phyloP scores from a whole-genome alignment of 768 basidiomycete genomes.

The Lentinula raphanica region DNA sequence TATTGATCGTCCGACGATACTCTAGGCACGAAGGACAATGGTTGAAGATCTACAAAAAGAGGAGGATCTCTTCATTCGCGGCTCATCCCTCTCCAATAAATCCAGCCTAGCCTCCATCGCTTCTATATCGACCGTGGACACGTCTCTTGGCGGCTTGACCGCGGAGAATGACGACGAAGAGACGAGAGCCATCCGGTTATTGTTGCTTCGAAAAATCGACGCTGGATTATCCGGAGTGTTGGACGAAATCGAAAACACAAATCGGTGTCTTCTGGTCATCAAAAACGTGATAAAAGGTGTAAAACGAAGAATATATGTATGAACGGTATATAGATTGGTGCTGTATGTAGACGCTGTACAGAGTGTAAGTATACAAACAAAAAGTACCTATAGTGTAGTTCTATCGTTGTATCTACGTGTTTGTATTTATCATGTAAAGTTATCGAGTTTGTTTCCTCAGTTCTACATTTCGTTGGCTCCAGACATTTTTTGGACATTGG shows the following conservation, averaged over 20 bases:
- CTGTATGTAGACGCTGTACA: background rate
- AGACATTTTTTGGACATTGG: background rate
- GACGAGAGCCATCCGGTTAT: conserved; percentile 50
- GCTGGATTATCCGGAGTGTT: conserved; percentile 48
- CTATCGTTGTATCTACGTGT: conserved; percentile 2
- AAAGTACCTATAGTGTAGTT: background rate
- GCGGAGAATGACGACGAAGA: conserved; percentile 62
- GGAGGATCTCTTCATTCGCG: conserved; percentile 17
- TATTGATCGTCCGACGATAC: conserved; percentile 6
- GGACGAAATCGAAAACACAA: conserved; percentile 58
- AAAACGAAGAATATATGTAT: conserved; percentile 38
- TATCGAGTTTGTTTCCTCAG: background rate
- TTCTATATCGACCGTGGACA: conserved; percentile 33
- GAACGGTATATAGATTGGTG: background rate
- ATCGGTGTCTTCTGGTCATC: conserved; percentile 58
- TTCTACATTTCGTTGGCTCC: no score
- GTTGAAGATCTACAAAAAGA: conserved; percentile 36
- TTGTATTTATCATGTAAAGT: conserved; percentile 3
- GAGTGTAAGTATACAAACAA: background rate
- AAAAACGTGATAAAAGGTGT: conserved; percentile 58
- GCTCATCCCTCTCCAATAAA: conserved; percentile 27
- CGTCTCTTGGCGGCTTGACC: conserved; percentile 46
- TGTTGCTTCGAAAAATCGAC: conserved; percentile 65
- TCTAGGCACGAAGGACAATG: conserved; percentile 44
- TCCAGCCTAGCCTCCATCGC: conserved; percentile 38